phyloP scores from a whole-genome alignment of 2,329 filamentous ascomycete species.

The Diaporthe citrichinensis region DNA sequence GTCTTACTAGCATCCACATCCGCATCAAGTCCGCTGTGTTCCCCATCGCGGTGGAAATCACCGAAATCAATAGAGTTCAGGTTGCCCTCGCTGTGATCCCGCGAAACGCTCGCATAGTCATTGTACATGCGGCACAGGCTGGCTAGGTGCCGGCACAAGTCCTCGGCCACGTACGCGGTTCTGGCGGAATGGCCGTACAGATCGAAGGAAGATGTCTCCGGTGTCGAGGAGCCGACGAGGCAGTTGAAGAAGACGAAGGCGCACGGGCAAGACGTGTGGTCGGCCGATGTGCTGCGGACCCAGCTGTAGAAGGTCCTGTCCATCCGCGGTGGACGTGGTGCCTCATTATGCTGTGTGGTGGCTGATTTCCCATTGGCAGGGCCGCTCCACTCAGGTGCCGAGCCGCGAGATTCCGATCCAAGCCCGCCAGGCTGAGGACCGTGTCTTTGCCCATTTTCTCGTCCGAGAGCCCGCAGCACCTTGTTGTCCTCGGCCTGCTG shows the following conservation, averaged over 20 bases:
- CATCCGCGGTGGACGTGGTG: background rate
- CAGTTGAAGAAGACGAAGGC: slow-evolving; percentile 41
- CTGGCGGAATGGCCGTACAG: background rate
- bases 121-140: slow-evolving; percentile 53
- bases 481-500: slow-evolving; percentile 2
- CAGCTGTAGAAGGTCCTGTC: slow-evolving; percentile 34
- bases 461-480: background rate
- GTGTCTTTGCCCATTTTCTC: background rate
- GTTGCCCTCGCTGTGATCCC: slow-evolving; percentile 50
- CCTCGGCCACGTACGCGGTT: slow-evolving; percentile 7
- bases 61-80: slow-evolving; percentile 52
- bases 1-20: background rate
- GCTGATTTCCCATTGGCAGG: background rate
- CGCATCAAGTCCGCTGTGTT: background rate
- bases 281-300: slow-evolving; percentile 38
- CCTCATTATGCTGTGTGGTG: background rate
- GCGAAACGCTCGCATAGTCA: slow-evolving; percentile 50
- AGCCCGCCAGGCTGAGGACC: background rate
- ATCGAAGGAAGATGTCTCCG: background rate
- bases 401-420: background rate
- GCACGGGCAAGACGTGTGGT: slow-evolving; percentile 40
- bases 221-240: background rate
- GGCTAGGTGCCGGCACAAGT: slow-evolving; percentile 44
- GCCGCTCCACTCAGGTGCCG: background rate
- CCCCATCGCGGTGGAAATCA: slow-evolving; percentile 44